Evolutionary conservation across 495 filamentous ascomycete genomes (phyloP), one percentile per base, ranked within the genome.

Genomic region (Penicillium parvum): DNA sequence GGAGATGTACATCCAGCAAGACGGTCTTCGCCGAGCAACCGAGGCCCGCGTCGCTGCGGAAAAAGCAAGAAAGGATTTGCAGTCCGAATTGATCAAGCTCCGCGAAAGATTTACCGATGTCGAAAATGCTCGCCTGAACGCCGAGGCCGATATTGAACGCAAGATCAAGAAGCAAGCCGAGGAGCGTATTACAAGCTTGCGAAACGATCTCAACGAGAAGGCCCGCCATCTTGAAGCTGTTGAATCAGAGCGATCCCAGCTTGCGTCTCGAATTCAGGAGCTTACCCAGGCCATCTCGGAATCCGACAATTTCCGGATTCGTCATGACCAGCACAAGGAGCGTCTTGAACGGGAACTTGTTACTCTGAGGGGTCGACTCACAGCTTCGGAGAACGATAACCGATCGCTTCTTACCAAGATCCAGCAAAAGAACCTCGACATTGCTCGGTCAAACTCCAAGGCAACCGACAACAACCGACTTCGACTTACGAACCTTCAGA

Each of bases 1-100:
- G 63, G 94, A 97, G 63, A 88, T 98, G 65, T 97, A 96, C 60
- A 81, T 85, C n/a, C 92, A 97, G 53, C 90, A 96, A 62, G 92
- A 98, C 58, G 86, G 85, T 10, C 79, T 96, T 32, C 85, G 92
- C 15, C 85, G 92, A 14, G 85, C 90, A 7, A 86, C 85, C 28
- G 89, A 95, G 64, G 84, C 83, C 20, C 78, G 88, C 8, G 68
- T 82, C 7, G 72, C 77, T 14, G 87, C 85, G 3, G 94, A 98
- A 54, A 77, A 82, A 34, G 87, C 92, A 43, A 88, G 90, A 2
- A 91, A 95, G 53, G 88, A 94, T 14, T 80, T 91, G 16, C 90
- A 95, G 35, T 71, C 75, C 11, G 92, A 98, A 60, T 77, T 97
- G 34, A 82, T 86, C 40, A 82, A 78, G 51, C 76, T 97, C 20